Conservation (phyloP, 2,329 filamentous ascomycete genomes). For the Akanthomyces muscarius region DNA sequence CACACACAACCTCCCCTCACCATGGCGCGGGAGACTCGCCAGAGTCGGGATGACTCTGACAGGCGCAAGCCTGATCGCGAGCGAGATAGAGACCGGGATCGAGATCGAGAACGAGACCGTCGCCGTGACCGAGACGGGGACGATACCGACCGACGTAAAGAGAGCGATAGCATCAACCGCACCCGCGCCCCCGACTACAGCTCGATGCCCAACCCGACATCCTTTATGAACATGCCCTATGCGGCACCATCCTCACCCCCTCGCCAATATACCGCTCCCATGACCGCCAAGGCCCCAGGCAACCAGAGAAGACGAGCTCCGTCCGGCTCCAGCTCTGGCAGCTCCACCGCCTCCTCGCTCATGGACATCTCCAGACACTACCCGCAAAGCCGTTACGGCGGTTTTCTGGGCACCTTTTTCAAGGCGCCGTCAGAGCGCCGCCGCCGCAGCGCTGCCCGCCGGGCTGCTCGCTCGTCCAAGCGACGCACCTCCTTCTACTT, state of each 20-base stretch:
- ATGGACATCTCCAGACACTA: slow-evolving; percentile 62
- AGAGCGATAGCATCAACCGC: slow-evolving; percentile 9
- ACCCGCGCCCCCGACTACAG: not conserved
- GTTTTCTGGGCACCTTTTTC: slow-evolving; percentile 61
- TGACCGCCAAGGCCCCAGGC: not conserved
- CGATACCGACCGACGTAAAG: not conserved
- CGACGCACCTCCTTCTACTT: slow-evolving; percentile 40
- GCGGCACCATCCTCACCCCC: slow-evolving; percentile 6
- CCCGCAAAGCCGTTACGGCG: slow-evolving; percentile 43
- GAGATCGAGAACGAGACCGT: slow-evolving; percentile 10
- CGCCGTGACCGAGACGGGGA: not conserved
- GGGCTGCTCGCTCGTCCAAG: slow-evolving; percentile 10
- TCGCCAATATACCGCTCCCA: not conserved
- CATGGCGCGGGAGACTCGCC: slow-evolving; percentile 54
- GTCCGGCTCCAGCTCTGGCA: slow-evolving; percentile 32
- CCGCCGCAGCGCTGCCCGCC: slow-evolving; percentile 29
- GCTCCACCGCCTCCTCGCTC: slow-evolving; percentile 55
- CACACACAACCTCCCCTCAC: slow-evolving; percentile 19
- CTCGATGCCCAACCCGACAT: slow-evolving; percentile 16
- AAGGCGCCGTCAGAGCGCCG: slow-evolving; percentile 54
- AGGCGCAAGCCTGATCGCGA: slow-evolving; percentile 40
- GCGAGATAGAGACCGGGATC: slow-evolving; percentile 24
- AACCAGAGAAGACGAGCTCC: slow-evolving; percentile 9
- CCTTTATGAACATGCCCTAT: slow-evolving; percentile 6
- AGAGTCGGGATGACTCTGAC: slow-evolving; percentile 53